Conservation (phyloP, 177 flowering plant genomes). For the Tripterygium wilfordii region DNA sequence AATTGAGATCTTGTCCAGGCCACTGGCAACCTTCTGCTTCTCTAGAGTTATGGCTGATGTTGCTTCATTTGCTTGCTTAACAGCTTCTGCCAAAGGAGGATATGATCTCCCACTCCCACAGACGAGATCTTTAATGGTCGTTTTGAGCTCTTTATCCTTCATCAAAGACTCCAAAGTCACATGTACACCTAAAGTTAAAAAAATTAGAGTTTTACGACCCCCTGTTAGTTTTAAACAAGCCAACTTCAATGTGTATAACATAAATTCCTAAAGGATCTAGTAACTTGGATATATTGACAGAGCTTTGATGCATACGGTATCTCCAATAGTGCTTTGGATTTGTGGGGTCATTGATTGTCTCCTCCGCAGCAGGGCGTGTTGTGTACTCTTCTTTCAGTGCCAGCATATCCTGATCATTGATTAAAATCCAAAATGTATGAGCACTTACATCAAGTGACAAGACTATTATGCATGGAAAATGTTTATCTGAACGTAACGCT, state of each 20-base stretch:
- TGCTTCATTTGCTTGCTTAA: constrained; percentile 2
- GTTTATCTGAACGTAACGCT: too few species aligned
- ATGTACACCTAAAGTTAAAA: constrained; percentile 82
- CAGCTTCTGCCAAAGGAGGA: constrained; percentile 33
- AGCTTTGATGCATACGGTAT: constrained; percentile 93
- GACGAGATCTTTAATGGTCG: constrained; percentile 52
- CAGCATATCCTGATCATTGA: constrained; percentile 62
- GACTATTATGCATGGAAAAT: too few species aligned
- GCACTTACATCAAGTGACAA: background rate
- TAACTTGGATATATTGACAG: too few species aligned
- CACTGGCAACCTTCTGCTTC: constrained; percentile 16
- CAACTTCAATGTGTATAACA: too few species aligned
- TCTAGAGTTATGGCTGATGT: constrained; percentile 9
- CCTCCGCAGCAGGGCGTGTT: constrained; percentile 82
- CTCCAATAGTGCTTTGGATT: constrained; percentile 99
- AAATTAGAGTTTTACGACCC: too few species aligned
- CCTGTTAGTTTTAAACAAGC: too few species aligned
- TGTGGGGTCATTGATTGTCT: constrained; percentile 94
- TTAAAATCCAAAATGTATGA: background rate
- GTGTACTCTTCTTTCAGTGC: constrained; percentile 85
- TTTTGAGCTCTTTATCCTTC: constrained; percentile 57
- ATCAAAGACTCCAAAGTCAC: constrained; percentile 74
- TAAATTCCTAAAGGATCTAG: too few species aligned
- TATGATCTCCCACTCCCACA: constrained; percentile 64
- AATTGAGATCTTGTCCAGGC: constrained; percentile 13